Evolutionary conservation across 2,329 filamentous ascomycete species (phyloP).

Genomic region (Bertia moriformis): DNA sequence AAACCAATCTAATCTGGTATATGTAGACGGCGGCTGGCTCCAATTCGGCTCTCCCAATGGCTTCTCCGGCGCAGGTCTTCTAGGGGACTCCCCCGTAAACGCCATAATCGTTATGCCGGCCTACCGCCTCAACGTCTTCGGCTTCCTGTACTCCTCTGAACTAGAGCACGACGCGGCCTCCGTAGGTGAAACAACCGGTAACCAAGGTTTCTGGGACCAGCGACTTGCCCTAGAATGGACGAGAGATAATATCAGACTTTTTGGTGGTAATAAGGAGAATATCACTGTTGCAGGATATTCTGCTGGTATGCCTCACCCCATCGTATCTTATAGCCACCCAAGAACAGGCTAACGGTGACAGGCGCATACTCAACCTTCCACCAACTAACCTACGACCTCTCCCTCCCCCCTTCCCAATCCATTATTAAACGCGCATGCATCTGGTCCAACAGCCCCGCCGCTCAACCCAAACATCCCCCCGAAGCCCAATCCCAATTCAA

Average conservation of each 20-base stretch:
- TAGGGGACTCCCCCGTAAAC: slow-evolving; percentile 30
- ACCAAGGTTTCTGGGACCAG: slow-evolving; percentile 43
- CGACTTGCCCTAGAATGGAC: slow-evolving; percentile 39
- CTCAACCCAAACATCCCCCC: slow-evolving; percentile 30
- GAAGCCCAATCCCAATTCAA: slow-evolving; percentile 35
- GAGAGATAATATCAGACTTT: slow-evolving; percentile 29
- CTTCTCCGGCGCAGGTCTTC: slow-evolving; percentile 23
- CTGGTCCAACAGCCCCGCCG: slow-evolving; percentile 29
- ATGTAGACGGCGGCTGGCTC: slow-evolving; percentile 36
- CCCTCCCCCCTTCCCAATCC: slow-evolving; percentile 24
- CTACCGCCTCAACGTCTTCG: slow-evolving; percentile 39
- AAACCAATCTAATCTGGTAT: neutral
- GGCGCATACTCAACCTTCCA: slow-evolving; percentile 39
- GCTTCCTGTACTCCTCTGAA: slow-evolving; percentile 35
- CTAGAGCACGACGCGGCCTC: slow-evolving; percentile 22
- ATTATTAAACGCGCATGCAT: slow-evolving; percentile 35
- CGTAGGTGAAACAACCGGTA: slow-evolving; percentile 22
- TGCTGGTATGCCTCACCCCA: slow-evolving; percentile 19
- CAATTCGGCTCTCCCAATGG: slow-evolving; percentile 37
- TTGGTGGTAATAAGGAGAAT: slow-evolving; percentile 30
- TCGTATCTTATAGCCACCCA: no score
- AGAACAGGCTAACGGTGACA: no score
- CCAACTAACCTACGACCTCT: slow-evolving; percentile 39
- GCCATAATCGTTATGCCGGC: slow-evolving; percentile 37
- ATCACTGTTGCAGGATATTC: slow-evolving; percentile 40